Conservation (phyloP, 2,329 filamentous ascomycete species). For the Pseudogymnoascus sp. region DNA sequence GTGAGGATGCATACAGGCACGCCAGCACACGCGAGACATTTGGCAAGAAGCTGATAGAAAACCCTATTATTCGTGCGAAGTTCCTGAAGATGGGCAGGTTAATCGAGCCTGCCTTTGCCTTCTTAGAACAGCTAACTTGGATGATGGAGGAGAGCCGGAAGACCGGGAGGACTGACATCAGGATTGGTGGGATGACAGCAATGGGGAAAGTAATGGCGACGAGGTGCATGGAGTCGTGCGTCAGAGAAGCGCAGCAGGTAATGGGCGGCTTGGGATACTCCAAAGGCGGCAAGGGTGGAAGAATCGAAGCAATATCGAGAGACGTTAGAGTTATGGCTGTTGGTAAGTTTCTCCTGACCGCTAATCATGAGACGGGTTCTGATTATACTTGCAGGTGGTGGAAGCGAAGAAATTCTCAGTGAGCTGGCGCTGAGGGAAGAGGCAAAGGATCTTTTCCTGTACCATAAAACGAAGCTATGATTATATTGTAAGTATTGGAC, state of each 20-base stretch:
- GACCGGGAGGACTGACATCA: constrained; percentile 25
- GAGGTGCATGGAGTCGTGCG: constrained; percentile 43
- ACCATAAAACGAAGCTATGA: constrained; percentile 8
- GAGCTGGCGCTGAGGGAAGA: constrained; percentile 28
- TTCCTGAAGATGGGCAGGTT: constrained; percentile 49
- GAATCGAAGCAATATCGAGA: constrained; percentile 44
- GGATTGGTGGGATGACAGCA: constrained; percentile 43
- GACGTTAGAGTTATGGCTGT: constrained; percentile 40
- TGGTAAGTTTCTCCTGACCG: constrained; percentile 20
- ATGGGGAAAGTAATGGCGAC: constrained; percentile 44
- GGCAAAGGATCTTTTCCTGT: constrained; percentile 23
- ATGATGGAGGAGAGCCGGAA: constrained; percentile 21
- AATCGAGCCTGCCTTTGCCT: constrained; percentile 53
- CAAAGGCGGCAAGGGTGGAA: constrained; percentile 38
- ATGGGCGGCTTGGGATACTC: constrained; percentile 45
- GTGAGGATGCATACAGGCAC: constrained; percentile 44
- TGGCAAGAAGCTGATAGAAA: constrained; percentile 46
- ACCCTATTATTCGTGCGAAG: constrained; percentile 51
- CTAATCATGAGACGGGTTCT: constrained; percentile 9
- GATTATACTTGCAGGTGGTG: constrained; percentile 21
- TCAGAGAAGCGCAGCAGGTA: constrained; percentile 47
- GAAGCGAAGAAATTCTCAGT: constrained; percentile 29
- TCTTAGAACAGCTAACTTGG: constrained; percentile 51
- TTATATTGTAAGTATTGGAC: neutral
- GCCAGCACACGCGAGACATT: constrained; percentile 47